Percentiles rank a stretch among this genome's conserved stretches.
These are phyloP conservation scores for Aechmea fasciata DNA, from an alignment of 176 grass and related monocot species.

Conservation along the genomic window DNA sequence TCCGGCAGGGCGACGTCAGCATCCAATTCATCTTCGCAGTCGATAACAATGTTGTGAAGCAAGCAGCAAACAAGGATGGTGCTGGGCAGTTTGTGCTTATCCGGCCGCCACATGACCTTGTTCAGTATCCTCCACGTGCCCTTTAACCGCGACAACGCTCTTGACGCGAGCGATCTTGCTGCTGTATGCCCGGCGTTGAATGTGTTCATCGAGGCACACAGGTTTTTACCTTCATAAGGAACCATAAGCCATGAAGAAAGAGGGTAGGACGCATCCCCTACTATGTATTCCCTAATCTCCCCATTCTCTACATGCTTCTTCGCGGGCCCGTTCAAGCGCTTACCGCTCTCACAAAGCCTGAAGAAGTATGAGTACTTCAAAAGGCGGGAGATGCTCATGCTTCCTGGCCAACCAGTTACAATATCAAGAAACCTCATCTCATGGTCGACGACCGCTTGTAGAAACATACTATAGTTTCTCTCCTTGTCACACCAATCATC, in stretches of 20 bases:
- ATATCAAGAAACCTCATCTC: slow-evolving; percentile 96
- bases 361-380: slow-evolving; percentile 66
- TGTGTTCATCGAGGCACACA: slow-evolving; percentile 27
- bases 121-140: slow-evolving; percentile 97
- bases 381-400: slow-evolving; percentile 71
- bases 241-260: slow-evolving; percentile 79
- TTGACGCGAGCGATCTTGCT: slow-evolving; percentile 49
- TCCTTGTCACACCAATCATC: slow-evolving; percentile 82
- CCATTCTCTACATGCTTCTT: slow-evolving; percentile 38
- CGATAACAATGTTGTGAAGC: slow-evolving; percentile 96
- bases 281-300: slow-evolving; percentile 82
- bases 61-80: slow-evolving; percentile 94
- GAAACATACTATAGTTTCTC: slow-evolving; percentile 92
- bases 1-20: slow-evolving; percentile 45
- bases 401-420: slow-evolving; percentile 79
- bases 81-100: slow-evolving; percentile 92
- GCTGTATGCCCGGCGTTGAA: slow-evolving; percentile 52
- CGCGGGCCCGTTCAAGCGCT: slow-evolving; percentile 47
- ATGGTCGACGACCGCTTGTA: slow-evolving; percentile 82
- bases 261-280: slow-evolving; percentile 59
- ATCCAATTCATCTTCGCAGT: slow-evolving; percentile 58
- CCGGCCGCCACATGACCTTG: slow-evolving; percentile 97
- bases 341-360: slow-evolving; percentile 63
- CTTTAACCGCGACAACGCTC: slow-evolving; percentile 62
- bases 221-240: slow-evolving; percentile 59